Conservation (phyloP, 192 early-diverging fungal genomes). For the Diversispora eburnea region DNA sequence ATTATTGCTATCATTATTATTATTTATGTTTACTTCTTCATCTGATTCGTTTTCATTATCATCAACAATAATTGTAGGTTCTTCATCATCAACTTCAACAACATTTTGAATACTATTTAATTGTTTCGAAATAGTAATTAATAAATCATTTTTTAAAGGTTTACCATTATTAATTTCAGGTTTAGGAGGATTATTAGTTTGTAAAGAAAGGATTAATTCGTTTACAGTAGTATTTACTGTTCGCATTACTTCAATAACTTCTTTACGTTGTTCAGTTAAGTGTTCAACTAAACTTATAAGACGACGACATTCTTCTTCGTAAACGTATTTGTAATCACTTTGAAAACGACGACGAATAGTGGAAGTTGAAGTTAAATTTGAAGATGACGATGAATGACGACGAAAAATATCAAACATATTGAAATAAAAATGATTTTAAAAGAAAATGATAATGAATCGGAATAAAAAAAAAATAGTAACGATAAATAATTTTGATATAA, state of each 20-base stretch:
- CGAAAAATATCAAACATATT: too few species aligned
- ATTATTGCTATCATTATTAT: neutral
- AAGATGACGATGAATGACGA: too few species aligned
- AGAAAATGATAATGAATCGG: too few species aligned
- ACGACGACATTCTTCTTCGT: slow-evolving; percentile 14
- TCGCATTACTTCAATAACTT: neutral
- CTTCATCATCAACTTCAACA: too few species aligned
- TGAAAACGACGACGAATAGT: too few species aligned
- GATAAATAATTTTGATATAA: too few species aligned
- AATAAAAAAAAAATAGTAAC: too few species aligned
- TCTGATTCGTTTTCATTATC: neutral
- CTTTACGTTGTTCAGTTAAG: slow-evolving; percentile 9
- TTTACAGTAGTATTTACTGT: neutral
- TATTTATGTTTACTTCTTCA: neutral
- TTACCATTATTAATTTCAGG: neutral
- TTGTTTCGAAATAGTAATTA: neutral
- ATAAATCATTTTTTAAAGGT: neutral
- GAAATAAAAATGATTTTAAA: too few species aligned
- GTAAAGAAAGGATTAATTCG: neutral
- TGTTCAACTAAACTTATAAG: neutral
- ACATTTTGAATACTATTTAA: neutral
- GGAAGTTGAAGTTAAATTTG: too few species aligned
- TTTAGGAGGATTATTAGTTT: neutral
- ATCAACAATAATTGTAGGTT: too few species aligned
- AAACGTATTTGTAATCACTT: neutral